phyloP scores from a whole-genome alignment of 208 protist species.

The Trypanosoma scelopori region DNA sequence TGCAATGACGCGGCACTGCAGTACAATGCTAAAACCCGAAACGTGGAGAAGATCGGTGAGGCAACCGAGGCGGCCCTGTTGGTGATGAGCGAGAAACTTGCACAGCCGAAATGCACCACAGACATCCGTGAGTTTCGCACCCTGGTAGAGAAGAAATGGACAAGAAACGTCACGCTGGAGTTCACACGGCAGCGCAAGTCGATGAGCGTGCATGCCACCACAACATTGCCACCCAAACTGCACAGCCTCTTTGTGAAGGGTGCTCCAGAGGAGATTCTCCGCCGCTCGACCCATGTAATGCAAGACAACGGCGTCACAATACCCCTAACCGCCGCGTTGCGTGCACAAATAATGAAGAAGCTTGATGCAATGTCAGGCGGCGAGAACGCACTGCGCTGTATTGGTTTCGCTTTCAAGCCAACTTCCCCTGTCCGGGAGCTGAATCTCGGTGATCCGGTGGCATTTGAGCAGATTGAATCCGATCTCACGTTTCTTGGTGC shows the following conservation, averaged over 20 bases:
- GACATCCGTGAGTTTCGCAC: constrained; percentile 33
- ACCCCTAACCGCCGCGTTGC: constrained; percentile 31
- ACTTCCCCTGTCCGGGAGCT: constrained; percentile 32
- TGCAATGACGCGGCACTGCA: constrained; percentile 84
- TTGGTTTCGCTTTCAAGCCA: constrained; percentile 79
- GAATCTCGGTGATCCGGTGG: constrained; percentile 50
- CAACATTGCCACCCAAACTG: constrained; percentile 12
- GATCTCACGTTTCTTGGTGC: constrained; percentile 90
- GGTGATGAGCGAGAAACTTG: constrained; percentile 92
- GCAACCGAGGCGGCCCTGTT: constrained; percentile 90
- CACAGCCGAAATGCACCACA: constrained; percentile 13
- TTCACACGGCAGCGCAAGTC: constrained; percentile 95
- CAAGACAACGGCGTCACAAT: constrained; percentile 48
- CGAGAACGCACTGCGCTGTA: constrained; percentile 70
- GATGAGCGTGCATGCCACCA: constrained; percentile 91
- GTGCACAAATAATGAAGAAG: constrained; percentile 33
- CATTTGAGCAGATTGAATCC: constrained; percentile 77
- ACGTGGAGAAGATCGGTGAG: constrained; percentile 83
- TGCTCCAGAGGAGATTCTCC: constrained; percentile 93
- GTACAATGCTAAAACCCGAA: constrained; percentile 28
- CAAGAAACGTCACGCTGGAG: constrained; percentile 85
- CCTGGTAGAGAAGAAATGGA: constrained; percentile 37
- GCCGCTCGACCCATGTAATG: constrained; percentile 73
- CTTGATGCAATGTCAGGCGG: constrained; percentile 55
- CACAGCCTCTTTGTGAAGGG: constrained; percentile 93